These are phyloP conservation scores for Colletotrichum limetticola DNA, from an alignment of 2,329 filamentous ascomycete genomes.

Conservation along the genomic window DNA sequence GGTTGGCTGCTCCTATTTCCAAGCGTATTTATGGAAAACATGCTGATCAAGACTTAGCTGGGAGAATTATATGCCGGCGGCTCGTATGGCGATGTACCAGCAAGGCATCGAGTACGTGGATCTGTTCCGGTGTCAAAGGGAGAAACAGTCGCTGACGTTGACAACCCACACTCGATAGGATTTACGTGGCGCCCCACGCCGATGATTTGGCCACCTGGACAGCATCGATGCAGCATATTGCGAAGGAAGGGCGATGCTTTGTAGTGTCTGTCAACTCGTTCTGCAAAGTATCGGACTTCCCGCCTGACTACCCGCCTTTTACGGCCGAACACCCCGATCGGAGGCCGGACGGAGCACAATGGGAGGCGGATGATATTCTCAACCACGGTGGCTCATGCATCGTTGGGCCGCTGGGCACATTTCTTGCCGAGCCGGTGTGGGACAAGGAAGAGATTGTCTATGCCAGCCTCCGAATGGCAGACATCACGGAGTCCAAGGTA, in stretches of 20 bases:
- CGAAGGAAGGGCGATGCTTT: constrained; percentile 56
- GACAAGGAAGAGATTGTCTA: constrained; percentile 52
- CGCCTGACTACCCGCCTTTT: constrained; percentile 53
- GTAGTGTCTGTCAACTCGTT: constrained; percentile 54
- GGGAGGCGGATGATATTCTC: constrained; percentile 49
- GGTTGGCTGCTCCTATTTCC: constrained; percentile 29
- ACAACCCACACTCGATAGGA: constrained; percentile 35
- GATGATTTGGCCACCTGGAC: constrained; percentile 48
- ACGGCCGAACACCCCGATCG: constrained; percentile 49
- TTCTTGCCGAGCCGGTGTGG: constrained; percentile 51
- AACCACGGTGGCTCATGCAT: constrained; percentile 53
- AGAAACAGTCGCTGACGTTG: neutral
- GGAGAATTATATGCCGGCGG: constrained; percentile 58
- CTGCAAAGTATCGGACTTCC: constrained; percentile 53
- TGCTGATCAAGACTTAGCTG: constrained; percentile 38
- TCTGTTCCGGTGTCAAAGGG: neutral
- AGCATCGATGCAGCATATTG: constrained; percentile 55
- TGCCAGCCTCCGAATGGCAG: constrained; percentile 46
- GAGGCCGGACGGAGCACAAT: constrained; percentile 48
- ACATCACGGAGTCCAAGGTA: constrained; percentile 50
- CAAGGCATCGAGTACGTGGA: constrained; percentile 50
- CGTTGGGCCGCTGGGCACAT: constrained; percentile 51
- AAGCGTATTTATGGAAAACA: neutral
- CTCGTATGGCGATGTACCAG: constrained; percentile 53
- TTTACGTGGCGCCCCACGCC: constrained; percentile 46